Conservation (phyloP, 306 rosid species). For the Malus asiatica region DNA sequence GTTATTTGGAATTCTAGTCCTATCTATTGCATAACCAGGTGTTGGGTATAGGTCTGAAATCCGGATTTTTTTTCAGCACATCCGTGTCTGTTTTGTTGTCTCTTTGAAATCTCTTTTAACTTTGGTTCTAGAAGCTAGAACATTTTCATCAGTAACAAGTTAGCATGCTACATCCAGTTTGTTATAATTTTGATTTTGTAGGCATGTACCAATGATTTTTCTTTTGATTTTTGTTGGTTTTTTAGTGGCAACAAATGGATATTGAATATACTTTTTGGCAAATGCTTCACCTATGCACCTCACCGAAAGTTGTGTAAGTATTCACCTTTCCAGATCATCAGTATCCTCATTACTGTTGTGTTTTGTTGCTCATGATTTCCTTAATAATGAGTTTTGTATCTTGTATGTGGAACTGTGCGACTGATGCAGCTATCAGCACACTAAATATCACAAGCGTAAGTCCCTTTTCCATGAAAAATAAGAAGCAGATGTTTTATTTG, state of each 20-base stretch:
- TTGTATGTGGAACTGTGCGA: slow-evolving; percentile 40
- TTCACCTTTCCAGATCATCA: slow-evolving; percentile 11
- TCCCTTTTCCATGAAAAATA: slow-evolving; percentile 19
- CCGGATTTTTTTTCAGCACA: background rate
- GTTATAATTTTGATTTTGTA: background rate
- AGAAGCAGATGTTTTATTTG: background rate
- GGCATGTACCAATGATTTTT: slow-evolving; percentile 7
- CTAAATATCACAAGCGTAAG: slow-evolving; percentile 99
- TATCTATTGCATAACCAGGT: background rate
- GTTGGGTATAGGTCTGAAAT: background rate
- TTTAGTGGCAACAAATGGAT: slow-evolving; percentile 99
- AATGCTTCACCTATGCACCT: slow-evolving; percentile 95
- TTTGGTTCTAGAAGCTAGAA: background rate
- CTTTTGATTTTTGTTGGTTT: slow-evolving; percentile 4
- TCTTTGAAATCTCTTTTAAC: background rate
- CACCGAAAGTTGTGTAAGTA: slow-evolving; percentile 99
- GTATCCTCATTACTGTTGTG: background rate
- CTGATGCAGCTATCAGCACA: slow-evolving; percentile 95
- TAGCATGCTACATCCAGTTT: background rate
- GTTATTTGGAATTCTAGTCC: background rate
- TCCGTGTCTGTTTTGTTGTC: background rate
- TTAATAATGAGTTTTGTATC: slow-evolving; percentile 16
- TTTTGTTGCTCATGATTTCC: background rate
- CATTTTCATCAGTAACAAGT: background rate
- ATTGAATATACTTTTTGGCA: slow-evolving; percentile 98